Evolutionary conservation across 1,284 basidiomycete species (phyloP).

Genomic region (Volvariella volvacea): DNA sequence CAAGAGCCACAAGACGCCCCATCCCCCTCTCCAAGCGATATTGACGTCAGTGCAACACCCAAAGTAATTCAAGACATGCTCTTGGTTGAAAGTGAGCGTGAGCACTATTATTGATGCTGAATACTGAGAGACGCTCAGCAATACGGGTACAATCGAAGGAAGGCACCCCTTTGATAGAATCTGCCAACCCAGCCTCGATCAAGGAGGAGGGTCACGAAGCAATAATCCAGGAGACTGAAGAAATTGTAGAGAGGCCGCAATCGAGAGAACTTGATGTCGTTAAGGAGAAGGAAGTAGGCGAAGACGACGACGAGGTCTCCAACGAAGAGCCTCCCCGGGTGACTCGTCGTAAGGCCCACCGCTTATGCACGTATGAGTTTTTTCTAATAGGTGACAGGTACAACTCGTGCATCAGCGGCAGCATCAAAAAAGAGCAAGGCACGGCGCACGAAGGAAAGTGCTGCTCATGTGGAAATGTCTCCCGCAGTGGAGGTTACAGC

Average conservation of each 20-base stretch:
- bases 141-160: no score
- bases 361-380: neutral
- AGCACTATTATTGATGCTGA: neutral
- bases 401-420: slow-evolving; percentile 15
- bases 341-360: slow-evolving; percentile 25
- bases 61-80: no score
- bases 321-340: slow-evolving; percentile 22
- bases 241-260: neutral
- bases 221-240: no score
- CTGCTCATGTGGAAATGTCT: neutral
- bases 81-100: neutral
- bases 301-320: slow-evolving; percentile 18
- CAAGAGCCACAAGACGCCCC: no score
- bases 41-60: no score
- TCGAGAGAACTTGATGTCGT: neutral
- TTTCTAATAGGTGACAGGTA: neutral
- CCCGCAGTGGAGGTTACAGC: slow-evolving; percentile 14
- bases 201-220: no score
- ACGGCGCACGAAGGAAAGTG: neutral
- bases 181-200: no score
- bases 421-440: slow-evolving; percentile 11
- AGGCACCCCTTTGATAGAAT: no score
- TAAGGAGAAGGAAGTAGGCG: neutral
- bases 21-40: no score
- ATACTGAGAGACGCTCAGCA: slow-evolving; percentile 6